Evolutionary conservation across 2,329 filamentous ascomycete genomes (phyloP).

Genomic region (Coniochaeta sp.): DNA sequence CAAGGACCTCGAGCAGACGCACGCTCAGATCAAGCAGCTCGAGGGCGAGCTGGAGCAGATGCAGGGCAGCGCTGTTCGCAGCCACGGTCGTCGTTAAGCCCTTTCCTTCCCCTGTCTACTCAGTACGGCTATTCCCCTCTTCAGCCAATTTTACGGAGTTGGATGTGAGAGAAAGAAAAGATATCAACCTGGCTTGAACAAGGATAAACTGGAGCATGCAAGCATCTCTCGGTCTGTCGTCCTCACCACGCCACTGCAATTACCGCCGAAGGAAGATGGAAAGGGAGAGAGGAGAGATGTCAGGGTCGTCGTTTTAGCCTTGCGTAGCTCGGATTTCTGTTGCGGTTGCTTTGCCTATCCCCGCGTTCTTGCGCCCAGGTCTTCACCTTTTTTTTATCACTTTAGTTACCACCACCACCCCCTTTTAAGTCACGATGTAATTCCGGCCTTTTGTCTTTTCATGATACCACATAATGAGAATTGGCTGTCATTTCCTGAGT

Average conservation of each 20-base stretch:
- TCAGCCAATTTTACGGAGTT: background rate
- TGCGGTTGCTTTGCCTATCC: constrained; percentile 15
- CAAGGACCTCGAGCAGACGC: constrained; percentile 98
- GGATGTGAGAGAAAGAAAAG: constrained; percentile 2
- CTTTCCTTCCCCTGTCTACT: background rate
- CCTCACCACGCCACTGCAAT: background rate
- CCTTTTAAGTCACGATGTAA: constrained; percentile 39
- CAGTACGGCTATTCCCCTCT: background rate
- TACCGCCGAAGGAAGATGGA: background rate
- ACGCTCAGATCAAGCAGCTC: constrained; percentile 86
- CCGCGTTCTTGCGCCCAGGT: constrained; percentile 16
- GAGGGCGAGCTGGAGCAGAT: constrained; percentile 90
- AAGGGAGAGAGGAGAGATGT: constrained; percentile 5
- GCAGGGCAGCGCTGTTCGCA: constrained; percentile 85
- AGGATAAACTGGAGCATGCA: background rate
- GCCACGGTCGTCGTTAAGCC: constrained; percentile 78
- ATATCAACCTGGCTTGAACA: background rate
- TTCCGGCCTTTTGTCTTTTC: constrained; percentile 34
- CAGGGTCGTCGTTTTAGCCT: background rate
- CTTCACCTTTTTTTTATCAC: constrained; percentile 23
- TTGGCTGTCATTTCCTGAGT: constrained; percentile 17
- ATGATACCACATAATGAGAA: constrained; percentile 43
- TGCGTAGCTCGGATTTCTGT: constrained; percentile 10
- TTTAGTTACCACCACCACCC: constrained; percentile 28
- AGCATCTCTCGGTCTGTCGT: background rate